Evolutionary conservation across 371 early-diverging fungal genomes (phyloP).

Genomic region (Mortierella sp.): DNA sequence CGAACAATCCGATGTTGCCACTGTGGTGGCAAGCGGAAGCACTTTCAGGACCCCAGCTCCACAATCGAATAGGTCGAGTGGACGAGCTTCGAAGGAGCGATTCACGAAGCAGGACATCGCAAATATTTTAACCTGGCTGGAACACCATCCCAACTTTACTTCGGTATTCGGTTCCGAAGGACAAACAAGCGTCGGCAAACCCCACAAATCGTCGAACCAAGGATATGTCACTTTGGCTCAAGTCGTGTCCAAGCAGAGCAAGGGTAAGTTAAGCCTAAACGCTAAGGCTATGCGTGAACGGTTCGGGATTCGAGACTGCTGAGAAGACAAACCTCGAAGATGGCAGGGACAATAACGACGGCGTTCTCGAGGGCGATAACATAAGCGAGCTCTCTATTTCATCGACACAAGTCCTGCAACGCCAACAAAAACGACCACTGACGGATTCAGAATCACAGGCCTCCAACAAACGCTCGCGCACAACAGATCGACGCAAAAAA

Average conservation of each 20-base stretch:
- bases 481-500: neutral
- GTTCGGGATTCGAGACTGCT: no score
- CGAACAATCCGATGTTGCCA: neutral
- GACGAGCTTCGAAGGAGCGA: slow-evolving; percentile 1
- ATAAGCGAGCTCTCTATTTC: slow-evolving; percentile 13
- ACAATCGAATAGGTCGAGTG: neutral
- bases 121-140: slow-evolving; percentile 18
- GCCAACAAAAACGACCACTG: neutral
- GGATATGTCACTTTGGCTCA: slow-evolving; percentile 10
- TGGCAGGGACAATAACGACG: neutral
- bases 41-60: neutral
- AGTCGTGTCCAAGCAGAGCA: slow-evolving; percentile 15
- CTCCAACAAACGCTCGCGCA: neutral
- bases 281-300: slow-evolving; percentile 12
- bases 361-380: neutral
- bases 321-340: neutral
- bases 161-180: slow-evolving; percentile 1
- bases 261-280: slow-evolving; percentile 6
- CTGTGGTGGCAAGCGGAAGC: neutral
- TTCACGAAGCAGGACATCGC: slow-evolving; percentile 17
- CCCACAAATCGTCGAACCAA: neutral
- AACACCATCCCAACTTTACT: slow-evolving; percentile 22
- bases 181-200: neutral
- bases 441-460: slow-evolving; percentile 8
- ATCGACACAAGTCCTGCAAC: neutral